Conservation (phyloP, 83 land plant species). For the Thuja plicata region DNA sequence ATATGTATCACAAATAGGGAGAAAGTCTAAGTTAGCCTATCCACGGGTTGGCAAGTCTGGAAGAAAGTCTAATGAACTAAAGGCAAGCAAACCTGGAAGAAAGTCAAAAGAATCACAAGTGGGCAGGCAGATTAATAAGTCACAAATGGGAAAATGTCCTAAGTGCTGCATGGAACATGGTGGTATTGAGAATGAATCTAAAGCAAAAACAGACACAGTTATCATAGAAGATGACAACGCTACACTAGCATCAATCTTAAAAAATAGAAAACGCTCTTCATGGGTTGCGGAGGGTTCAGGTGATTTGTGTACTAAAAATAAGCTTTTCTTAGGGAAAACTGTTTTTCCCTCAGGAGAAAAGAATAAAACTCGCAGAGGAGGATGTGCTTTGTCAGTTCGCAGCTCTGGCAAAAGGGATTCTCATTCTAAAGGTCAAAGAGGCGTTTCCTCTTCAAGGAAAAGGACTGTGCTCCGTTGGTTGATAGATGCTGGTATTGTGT, state of each 20-base stretch:
- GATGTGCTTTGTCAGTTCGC: conserved; percentile 60
- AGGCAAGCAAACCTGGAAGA: conserved; percentile 6
- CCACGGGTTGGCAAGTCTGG: not conserved
- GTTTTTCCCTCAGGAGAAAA: conserved; percentile 18
- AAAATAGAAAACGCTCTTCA: not conserved
- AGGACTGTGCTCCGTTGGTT: conserved; percentile 63
- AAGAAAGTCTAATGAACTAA: not conserved
- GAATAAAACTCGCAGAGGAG: conserved; percentile 34
- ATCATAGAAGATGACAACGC: conserved; percentile 9
- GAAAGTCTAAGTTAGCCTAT: not conserved
- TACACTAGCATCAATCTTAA: conserved; percentile 6
- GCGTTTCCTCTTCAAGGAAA: conserved; percentile 46
- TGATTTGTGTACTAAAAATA: not conserved
- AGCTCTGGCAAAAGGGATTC: conserved; percentile 28
- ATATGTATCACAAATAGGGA: not conserved
- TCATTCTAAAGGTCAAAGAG: conserved; percentile 36
- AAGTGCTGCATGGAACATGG: not conserved
- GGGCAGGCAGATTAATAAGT: not conserved
- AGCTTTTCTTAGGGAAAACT: not conserved
- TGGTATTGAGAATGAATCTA: not conserved
- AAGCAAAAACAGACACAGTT: not conserved
- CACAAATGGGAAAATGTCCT: not conserved
- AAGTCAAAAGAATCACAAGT: not conserved
- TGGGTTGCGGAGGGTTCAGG: not conserved
- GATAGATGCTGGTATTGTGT: conserved; percentile 57